Evolutionary conservation across 331 rosid genomes (phyloP).

Genomic region (Malus hybrid): DNA sequence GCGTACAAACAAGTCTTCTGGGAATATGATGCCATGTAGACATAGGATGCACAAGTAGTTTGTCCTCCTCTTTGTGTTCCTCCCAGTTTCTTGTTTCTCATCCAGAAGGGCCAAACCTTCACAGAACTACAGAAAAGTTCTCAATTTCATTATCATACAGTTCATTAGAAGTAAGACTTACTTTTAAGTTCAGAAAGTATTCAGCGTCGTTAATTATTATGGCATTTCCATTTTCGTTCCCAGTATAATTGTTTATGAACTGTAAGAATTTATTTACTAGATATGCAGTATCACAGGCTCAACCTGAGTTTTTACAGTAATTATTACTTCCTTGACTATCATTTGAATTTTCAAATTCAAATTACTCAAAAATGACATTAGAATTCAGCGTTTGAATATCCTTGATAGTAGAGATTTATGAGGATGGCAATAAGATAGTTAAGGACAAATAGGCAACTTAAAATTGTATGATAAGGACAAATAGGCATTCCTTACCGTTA

Average conservation of each 20-base stretch:
- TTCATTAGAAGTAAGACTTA: not conserved
- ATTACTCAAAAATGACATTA: not conserved
- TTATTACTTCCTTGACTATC: not conserved
- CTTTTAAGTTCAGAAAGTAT: not conserved
- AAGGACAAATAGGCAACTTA: conserved; percentile 7
- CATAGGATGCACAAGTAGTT: conserved; percentile 1
- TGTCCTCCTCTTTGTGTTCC: not conserved
- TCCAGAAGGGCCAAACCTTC: not conserved
- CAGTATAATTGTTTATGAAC: not conserved
- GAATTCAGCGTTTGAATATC: not conserved
- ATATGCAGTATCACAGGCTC: not conserved
- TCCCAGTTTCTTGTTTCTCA: conserved; percentile 7
- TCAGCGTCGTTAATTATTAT: not conserved
- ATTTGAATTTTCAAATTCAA: not conserved
- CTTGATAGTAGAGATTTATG: not conserved
- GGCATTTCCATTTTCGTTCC: not conserved
- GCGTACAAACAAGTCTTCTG: not conserved
- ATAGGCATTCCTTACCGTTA: conserved; percentile 48
- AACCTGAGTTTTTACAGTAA: not conserved
- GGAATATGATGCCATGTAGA: not conserved
- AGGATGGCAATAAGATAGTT: not conserved
- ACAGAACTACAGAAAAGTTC: not conserved
- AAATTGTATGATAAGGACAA: conserved; percentile 54
- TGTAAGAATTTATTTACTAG: not conserved
- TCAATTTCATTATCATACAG: not conserved